Evolutionary conservation across 2,329 filamentous ascomycete genomes (phyloP).

Genomic region (Ramularia endophylla): DNA sequence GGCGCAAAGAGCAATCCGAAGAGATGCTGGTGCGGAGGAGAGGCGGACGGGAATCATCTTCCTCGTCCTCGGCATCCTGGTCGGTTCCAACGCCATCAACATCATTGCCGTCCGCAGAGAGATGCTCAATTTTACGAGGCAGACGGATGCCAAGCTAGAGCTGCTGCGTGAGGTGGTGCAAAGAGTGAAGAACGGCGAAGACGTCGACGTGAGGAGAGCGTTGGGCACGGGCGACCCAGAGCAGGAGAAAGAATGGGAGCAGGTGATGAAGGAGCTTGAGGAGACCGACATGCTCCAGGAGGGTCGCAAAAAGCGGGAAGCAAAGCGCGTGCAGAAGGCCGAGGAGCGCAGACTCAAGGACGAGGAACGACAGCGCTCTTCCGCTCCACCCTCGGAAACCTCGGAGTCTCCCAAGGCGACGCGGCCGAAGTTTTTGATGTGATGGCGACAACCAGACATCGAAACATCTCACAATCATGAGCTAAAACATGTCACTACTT

Average conservation of each 20-base stretch:
- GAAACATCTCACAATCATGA: no score
- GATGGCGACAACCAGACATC: slow-evolving; percentile 6
- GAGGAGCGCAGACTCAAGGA: slow-evolving; percentile 17
- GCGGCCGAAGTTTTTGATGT: slow-evolving; percentile 29
- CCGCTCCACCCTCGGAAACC: not conserved
- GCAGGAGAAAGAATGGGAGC: slow-evolving; percentile 81
- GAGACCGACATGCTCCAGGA: slow-evolving; percentile 28
- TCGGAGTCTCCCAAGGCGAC: slow-evolving; percentile 7
- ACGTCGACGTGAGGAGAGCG: slow-evolving; percentile 77
- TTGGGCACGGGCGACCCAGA: slow-evolving; percentile 71
- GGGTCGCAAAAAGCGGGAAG: slow-evolving; percentile 24
- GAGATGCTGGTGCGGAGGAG: slow-evolving; percentile 25
- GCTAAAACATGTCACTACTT: no score
- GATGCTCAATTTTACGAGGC: slow-evolving; percentile 64
- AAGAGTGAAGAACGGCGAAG: slow-evolving; percentile 62
- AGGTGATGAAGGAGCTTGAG: slow-evolving; percentile 52
- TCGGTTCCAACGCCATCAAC: slow-evolving; percentile 94
- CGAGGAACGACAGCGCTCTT: slow-evolving; percentile 7
- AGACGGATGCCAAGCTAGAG: slow-evolving; percentile 72
- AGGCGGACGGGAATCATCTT: slow-evolving; percentile 59
- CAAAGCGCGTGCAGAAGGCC: slow-evolving; percentile 20
- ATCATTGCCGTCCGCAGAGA: slow-evolving; percentile 77
- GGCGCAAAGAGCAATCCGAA: slow-evolving; percentile 13
- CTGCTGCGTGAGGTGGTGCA: slow-evolving; percentile 70
- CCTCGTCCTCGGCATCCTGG: slow-evolving; percentile 64